Evolutionary conservation across 768 basidiomycete genomes (phyloP).

Genomic region (Nidularia pulvinata): DNA sequence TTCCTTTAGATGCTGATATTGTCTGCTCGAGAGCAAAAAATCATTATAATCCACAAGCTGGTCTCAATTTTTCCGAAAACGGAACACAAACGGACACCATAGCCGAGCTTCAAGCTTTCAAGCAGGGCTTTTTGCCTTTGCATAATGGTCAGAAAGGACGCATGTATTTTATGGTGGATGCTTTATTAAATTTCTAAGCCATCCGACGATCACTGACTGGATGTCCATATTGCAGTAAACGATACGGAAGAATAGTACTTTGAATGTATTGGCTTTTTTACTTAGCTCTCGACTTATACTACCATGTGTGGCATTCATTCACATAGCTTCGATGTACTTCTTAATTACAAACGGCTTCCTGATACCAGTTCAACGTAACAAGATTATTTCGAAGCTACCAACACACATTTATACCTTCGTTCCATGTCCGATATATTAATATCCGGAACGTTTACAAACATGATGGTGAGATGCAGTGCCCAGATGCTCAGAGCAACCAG

Average conservation of each 20-base stretch:
- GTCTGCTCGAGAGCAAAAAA: slow-evolving; percentile 82
- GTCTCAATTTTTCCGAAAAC: slow-evolving; percentile 58
- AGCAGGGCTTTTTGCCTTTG: neutral
- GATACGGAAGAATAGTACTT: neutral
- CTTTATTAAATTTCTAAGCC: neutral
- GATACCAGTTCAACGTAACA: too few relatives aligned
- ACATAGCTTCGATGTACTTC: too few relatives aligned
- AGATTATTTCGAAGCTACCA: too few relatives aligned
- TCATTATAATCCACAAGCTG: slow-evolving; percentile 71
- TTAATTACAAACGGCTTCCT: too few relatives aligned
- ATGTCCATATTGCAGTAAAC: neutral
- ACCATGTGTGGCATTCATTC: too few relatives aligned
- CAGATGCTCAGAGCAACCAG: too few relatives aligned
- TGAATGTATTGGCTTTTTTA: too few relatives aligned
- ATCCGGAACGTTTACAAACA: too few relatives aligned
- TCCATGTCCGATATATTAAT: too few relatives aligned
- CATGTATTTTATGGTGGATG: neutral
- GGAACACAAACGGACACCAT: slow-evolving; percentile 19
- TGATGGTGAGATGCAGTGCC: too few relatives aligned
- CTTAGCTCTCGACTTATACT: too few relatives aligned
- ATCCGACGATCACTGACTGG: neutral
- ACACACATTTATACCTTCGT: too few relatives aligned
- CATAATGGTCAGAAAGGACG: neutral
- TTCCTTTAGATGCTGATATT: slow-evolving; percentile 70
- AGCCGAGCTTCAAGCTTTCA: neutral